These are phyloP conservation scores for Neonectria ditissima DNA, from an alignment of 2,329 filamentous ascomycete species.

Conservation along the genomic window DNA sequence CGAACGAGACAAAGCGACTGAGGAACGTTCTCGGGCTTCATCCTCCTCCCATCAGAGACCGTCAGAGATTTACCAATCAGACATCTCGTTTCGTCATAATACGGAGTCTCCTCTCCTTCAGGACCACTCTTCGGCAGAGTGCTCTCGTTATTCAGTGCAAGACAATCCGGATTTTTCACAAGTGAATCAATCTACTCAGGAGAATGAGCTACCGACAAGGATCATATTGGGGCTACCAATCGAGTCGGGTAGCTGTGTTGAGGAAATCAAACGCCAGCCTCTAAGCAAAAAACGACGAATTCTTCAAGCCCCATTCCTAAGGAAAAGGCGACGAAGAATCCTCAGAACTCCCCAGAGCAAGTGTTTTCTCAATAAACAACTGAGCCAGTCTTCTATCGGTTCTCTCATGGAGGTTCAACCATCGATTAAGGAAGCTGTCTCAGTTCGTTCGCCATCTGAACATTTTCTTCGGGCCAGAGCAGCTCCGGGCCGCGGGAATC, in stretches of 20 bases:
- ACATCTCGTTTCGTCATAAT: slow-evolving; percentile 5
- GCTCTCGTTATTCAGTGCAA: slow-evolving; percentile 2
- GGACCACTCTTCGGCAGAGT: neutral
- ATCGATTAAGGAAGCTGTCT: slow-evolving; percentile 3
- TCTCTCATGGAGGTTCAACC: slow-evolving; percentile 2
- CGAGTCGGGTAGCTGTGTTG: neutral
- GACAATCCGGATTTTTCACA: slow-evolving; percentile 1
- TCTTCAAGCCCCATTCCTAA: slow-evolving; percentile 5
- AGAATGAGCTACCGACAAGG: slow-evolving; percentile 3
- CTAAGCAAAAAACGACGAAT: slow-evolving; percentile 4
- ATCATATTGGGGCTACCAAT: slow-evolving; percentile 3
- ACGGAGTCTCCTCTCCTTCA: slow-evolving; percentile 1
- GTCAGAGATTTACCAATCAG: slow-evolving; percentile 2
- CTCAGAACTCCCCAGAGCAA: slow-evolving; percentile 4
- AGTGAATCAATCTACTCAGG: slow-evolving; percentile 3
- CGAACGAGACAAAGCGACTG: neutral
- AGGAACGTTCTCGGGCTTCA: slow-evolving; percentile 3
- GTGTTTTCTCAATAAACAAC: neutral
- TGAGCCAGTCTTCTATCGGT: slow-evolving; percentile 3
- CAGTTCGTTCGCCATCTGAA: slow-evolving; percentile 23
- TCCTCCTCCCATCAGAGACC: slow-evolving; percentile 2
- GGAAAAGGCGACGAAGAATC: slow-evolving; percentile 3
- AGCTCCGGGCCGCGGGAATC: slow-evolving; percentile 12
- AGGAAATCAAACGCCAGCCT: neutral
- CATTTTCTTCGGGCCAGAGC: slow-evolving; percentile 8